These are phyloP conservation scores for Vicia faba DNA, from an alignment of 306 rosid genomes.

Conservation along the genomic window DNA sequence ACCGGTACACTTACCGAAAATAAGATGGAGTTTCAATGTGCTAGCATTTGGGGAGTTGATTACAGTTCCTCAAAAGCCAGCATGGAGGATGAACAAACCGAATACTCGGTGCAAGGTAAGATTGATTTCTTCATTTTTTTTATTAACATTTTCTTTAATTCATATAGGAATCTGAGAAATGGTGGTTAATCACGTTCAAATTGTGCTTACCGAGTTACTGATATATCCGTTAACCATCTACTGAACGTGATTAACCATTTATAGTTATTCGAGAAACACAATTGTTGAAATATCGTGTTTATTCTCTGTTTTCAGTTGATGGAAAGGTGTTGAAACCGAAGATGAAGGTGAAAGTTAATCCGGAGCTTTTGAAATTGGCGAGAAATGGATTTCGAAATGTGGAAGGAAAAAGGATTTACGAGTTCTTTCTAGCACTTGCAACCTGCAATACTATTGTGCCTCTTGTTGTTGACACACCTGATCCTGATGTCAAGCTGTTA, in stretches of 20 bases:
- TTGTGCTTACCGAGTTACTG: neutral
- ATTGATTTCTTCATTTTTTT: neutral
- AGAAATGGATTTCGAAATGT: slow-evolving; percentile 47
- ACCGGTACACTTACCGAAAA: slow-evolving; percentile 98
- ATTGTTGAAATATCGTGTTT: slow-evolving; percentile 7
- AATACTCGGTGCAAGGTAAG: slow-evolving; percentile 62
- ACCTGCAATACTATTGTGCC: slow-evolving; percentile 98
- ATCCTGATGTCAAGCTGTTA: slow-evolving; percentile 66
- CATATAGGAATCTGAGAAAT: neutral
- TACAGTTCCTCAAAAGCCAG: slow-evolving; percentile 50
- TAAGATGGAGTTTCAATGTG: slow-evolving; percentile 95
- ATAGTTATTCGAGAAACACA: neutral
- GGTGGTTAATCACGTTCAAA: neutral
- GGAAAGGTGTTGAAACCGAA: slow-evolving; percentile 70
- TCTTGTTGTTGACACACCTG: slow-evolving; percentile 68
- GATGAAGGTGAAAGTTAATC: slow-evolving; percentile 75
- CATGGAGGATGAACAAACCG: slow-evolving; percentile 45
- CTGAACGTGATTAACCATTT: neutral
- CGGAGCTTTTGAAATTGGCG: slow-evolving; percentile 59
- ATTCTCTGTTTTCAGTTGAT: slow-evolving; percentile 54
- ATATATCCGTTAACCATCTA: neutral
- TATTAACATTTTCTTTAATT: neutral
- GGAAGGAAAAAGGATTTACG: slow-evolving; percentile 57
- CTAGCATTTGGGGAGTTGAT: slow-evolving; percentile 89
- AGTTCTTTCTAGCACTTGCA: slow-evolving; percentile 92